Percentiles rank a stretch among this genome's conserved stretches.
phyloP scores from a whole-genome alignment of 139 green algal species.

The Chlamydomonas urium region DNA sequence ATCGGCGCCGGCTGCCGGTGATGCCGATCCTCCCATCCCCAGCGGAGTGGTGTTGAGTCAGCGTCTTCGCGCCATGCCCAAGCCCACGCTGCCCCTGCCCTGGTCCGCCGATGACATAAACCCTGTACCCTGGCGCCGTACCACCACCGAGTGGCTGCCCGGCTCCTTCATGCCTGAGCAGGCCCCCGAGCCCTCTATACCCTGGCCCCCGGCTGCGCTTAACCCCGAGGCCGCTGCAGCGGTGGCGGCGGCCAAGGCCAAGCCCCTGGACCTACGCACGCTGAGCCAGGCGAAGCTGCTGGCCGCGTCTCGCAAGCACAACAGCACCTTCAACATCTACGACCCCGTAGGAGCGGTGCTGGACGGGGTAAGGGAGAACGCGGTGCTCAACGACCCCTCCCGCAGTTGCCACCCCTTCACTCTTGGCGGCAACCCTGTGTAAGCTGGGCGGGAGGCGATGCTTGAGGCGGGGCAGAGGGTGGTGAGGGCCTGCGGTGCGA shows the following conservation, averaged over 20 bases:
- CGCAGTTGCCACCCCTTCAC: neutral
- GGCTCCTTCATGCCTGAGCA: too few species aligned
- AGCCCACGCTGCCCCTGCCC: too few species aligned
- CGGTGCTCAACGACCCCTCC: neutral
- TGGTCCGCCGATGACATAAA: constrained; percentile 1
- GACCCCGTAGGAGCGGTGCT: neutral
- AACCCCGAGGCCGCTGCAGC: too few species aligned
- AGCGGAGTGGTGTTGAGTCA: too few species aligned
- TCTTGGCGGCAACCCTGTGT: neutral
- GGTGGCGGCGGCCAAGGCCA: too few species aligned
- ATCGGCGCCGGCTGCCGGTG: too few species aligned
- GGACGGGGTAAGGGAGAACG: neutral
- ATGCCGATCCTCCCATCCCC: too few species aligned
- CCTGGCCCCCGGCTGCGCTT: neutral
- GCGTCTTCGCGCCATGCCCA: too few species aligned
- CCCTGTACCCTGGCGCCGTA: neutral
- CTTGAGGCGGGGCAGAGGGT: too few species aligned
- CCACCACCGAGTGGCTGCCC: neutral
- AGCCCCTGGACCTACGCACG: neutral
- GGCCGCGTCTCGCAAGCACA: constrained; percentile 3
- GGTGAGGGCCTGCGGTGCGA: too few species aligned
- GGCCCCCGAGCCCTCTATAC: neutral
- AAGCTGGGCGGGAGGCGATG: too few species aligned
- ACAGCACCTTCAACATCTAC: neutral
- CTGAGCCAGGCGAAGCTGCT: neutral